Base-by-base conservation (phyloP, 2,329 filamentous ascomycete species). In the Fusarium algeriense region DNA sequence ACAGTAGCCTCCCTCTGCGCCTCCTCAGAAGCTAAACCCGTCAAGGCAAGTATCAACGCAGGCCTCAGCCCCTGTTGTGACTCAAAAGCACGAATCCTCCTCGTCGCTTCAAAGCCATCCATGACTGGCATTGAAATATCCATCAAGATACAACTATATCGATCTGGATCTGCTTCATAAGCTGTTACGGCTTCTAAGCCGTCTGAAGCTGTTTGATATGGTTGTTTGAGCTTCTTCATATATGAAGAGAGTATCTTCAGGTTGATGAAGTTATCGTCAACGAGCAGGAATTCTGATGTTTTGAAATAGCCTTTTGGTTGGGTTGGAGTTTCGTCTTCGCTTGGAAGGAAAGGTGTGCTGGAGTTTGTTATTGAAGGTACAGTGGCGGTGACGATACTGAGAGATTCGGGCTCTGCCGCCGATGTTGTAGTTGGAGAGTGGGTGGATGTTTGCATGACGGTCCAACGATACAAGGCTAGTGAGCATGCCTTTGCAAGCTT, bases 101-200 rank as follows among this genome's bases (percentile, higher is more conserved):
- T 78, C 3, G 86, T 87, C 0, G 85, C 83, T 19, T 85, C 84
- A 5, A 87, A 82, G 0, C 86, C 86, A 65, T 89, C 84, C 74
- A 89, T 85, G 5, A 88, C 77, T 0, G 88, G 88, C 88, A 90
- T 89, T 58, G 83, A 87, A 3, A 89, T 84, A 68, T 89, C 87
- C 74, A 83, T 84, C 7, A 84, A 67, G 1, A 84, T 67, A 53
- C 77, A 80, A 1, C 62, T 64, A 28, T 75, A 82, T 1, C 73
- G 55, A 0, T 69, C 68, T 0, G 75, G 75, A 3, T 72, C 64
- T 2, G 67, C 37, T n/a, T 63, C 70, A 38, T 77, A 83, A 0
- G 71, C 72, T 23, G 79, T 74, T 5, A 82, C 57, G 0, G 81
- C 81, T 54, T 83, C 76, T 19, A 79, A 66, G 1, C 81, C 81